Percentiles rank a stretch among this genome's conserved stretches.
Evolutionary conservation across 305 asterid species (phyloP).

Genomic region (Fraxinus dipetala): DNA sequence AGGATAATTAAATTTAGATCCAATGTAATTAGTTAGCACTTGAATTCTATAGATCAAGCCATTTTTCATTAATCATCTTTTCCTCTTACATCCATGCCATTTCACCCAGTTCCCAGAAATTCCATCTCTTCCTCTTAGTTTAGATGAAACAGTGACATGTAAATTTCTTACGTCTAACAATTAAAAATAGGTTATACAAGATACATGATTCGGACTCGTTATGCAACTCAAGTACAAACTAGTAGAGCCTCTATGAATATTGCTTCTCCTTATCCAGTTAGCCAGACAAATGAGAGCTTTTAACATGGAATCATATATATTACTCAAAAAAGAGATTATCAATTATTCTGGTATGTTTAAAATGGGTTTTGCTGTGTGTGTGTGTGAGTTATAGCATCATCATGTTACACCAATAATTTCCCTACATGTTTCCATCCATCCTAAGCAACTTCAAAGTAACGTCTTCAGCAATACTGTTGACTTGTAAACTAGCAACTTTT

Average conservation of each 20-base stretch:
- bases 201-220: not conserved
- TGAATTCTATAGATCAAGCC: not conserved
- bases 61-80: not conserved
- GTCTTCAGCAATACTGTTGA: not conserved
- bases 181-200: not conserved
- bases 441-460: not conserved
- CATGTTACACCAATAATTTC: not conserved
- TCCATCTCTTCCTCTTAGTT: not conserved
- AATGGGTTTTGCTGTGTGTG: not conserved
- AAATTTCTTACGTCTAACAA: not conserved
- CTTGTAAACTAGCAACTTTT: not conserved
- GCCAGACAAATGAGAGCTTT: not conserved
- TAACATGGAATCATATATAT: not conserved
- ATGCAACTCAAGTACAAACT: not conserved
- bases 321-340: not conserved
- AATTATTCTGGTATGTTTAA: not conserved
- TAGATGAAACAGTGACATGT: not conserved
- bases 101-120: not conserved
- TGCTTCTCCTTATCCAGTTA: not conserved
- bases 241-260: not conserved
- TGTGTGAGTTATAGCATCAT: not conserved
- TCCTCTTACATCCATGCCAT: not conserved
- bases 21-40: not conserved
- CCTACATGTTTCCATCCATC: not conserved
- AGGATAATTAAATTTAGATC: not conserved